Percentiles rank a stretch among this genome's conserved stretches.
Evolutionary conservation across 768 basidiomycete species (phyloP).

Genomic region (Tephrocybe sp.): DNA sequence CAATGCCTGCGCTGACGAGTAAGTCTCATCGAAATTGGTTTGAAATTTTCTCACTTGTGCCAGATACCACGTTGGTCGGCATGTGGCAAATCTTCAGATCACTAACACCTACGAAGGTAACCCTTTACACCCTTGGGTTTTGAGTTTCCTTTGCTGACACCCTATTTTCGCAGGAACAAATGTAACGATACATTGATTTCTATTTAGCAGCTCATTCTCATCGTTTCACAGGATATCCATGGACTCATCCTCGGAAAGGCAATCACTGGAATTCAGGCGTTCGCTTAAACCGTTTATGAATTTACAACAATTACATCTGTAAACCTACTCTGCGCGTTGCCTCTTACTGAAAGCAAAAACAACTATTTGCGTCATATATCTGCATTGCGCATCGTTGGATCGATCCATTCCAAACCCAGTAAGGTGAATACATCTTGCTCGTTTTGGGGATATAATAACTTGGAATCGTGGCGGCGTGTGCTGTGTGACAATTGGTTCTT

Average conservation of each 20-base stretch:
- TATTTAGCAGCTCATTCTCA: constrained; percentile 11
- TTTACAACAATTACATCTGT: background rate
- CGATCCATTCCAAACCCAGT: constrained; percentile 68
- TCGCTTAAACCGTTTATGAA: constrained; percentile 48
- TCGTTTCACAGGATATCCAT: constrained; percentile 70
- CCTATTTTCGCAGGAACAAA: constrained; percentile 48
- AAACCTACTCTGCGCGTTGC: too few relatives aligned
- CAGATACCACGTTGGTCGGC: constrained; percentile 92
- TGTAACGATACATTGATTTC: constrained; percentile 33
- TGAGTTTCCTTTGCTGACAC: background rate
- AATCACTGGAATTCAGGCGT: constrained; percentile 87
- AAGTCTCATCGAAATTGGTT: constrained; percentile 1
- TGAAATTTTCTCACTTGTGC: background rate
- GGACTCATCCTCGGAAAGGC: constrained; percentile 93
- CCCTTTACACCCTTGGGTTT: background rate
- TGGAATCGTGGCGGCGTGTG: constrained; percentile 64
- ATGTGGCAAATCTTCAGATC: constrained; percentile 94
- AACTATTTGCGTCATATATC: constrained; percentile 41
- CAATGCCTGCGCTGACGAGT: constrained; percentile 94
- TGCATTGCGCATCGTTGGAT: constrained; percentile 72
- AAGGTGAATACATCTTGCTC: constrained; percentile 75
- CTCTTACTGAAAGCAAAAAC: too few relatives aligned
- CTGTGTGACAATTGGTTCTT: constrained; percentile 29
- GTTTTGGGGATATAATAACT: constrained; percentile 54
- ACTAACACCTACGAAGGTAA: constrained; percentile 92